Conservation (phyloP, 805 yeast genomes). For the Hanseniaspora meyeri region DNA sequence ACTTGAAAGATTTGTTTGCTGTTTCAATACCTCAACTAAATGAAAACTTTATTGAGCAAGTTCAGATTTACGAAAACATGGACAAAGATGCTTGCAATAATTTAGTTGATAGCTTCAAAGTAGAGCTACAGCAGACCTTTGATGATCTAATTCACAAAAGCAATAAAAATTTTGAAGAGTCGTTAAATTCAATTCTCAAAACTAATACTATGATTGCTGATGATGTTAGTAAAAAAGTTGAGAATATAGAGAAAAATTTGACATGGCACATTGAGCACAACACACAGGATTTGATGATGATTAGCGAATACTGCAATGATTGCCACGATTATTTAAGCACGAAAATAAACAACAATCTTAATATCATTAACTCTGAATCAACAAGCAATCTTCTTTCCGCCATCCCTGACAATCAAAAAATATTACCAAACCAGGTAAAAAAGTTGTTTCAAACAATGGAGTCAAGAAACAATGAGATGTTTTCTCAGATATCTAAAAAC, state of each 20-base stretch:
- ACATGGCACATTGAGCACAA: constrained; percentile 18
- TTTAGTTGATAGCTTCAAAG: not conserved
- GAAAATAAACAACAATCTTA: constrained; percentile 21
- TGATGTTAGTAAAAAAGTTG: constrained; percentile 16
- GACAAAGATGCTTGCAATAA: not conserved
- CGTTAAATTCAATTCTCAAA: not conserved
- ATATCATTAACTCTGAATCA: constrained; percentile 17
- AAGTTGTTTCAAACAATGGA: constrained; percentile 21
- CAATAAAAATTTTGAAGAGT: constrained; percentile 1
- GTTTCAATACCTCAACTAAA: constrained; percentile 5
- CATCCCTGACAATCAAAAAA: constrained; percentile 7
- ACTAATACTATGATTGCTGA: constrained; percentile 2
- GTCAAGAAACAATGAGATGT: constrained; percentile 19
- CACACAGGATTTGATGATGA: constrained; percentile 23
- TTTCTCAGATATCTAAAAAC: constrained; percentile 18
- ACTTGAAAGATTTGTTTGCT: not conserved
- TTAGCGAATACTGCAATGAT: constrained; percentile 26
- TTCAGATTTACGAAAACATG: not conserved
- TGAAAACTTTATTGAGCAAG: not conserved
- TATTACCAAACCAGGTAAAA: constrained; percentile 21
- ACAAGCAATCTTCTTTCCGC: constrained; percentile 14
- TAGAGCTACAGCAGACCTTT: constrained; percentile 1
- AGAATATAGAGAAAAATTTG: constrained; percentile 17
- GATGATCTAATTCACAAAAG: constrained; percentile 2
- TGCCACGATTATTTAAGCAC: constrained; percentile 24